Evolutionary conservation across 2,329 filamentous ascomycete species (phyloP).

Genomic region (Beauveria varroae): DNA sequence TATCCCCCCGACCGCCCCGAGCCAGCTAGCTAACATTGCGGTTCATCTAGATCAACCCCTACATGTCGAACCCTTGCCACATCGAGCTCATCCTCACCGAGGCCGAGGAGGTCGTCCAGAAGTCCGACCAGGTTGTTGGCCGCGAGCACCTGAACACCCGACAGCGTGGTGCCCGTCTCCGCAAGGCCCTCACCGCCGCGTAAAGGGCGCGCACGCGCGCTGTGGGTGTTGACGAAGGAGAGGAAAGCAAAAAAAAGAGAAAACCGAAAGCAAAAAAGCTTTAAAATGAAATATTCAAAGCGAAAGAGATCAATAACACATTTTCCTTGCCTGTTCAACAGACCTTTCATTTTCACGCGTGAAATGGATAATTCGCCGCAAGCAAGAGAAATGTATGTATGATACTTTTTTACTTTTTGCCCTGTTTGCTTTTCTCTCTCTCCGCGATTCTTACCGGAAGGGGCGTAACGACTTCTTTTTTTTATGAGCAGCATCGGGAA

Average conservation of each 20-base stretch:
- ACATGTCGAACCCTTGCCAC: slow-evolving; percentile 99
- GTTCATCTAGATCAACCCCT: slow-evolving; percentile 82
- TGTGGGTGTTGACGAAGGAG: background rate
- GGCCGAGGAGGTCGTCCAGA: slow-evolving; percentile 91
- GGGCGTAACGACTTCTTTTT: slow-evolving; percentile 6
- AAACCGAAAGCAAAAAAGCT: slow-evolving; percentile 11
- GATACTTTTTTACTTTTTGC: background rate
- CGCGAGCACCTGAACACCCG: slow-evolving; percentile 71
- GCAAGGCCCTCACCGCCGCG: slow-evolving; percentile 58
- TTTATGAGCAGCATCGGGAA: slow-evolving; percentile 1
- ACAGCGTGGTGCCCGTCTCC: slow-evolving; percentile 72
- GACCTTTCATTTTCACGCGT: background rate
- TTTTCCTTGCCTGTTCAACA: slow-evolving; percentile 11
- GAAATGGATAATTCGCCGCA: slow-evolving; percentile 6
- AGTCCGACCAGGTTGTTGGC: slow-evolving; percentile 74
- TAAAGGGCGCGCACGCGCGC: slow-evolving; percentile 31
- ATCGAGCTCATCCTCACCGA: slow-evolving; percentile 99
- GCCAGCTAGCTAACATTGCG: background rate
- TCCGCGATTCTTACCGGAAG: background rate
- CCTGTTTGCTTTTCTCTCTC: background rate
- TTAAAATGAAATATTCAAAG: slow-evolving; percentile 13
- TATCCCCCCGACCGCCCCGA: no score
- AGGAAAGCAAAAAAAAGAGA: background rate
- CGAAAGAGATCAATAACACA: slow-evolving; percentile 12
- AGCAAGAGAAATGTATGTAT: background rate